Base-by-base conservation (phyloP, 169 alveolate species). In the Plasmodium billcollinsi region DNA sequence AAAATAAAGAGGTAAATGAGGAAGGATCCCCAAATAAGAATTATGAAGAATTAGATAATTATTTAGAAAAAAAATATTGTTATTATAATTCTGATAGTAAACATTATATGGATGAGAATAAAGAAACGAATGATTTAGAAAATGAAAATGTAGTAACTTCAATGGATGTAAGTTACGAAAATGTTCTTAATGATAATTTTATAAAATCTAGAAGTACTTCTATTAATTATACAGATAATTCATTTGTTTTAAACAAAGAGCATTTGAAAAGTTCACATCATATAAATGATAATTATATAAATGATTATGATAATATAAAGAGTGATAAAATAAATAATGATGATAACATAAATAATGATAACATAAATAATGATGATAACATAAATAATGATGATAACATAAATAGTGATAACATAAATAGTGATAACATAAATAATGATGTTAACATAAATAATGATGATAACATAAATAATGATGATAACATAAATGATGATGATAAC, bases 181-280 rank as follows among this genome's bases (percentile, higher is more conserved):
- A 24, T 6, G 61, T 62, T 45, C 21, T 45, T 61, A 74, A 74
- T 74, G 74, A 29, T 50, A 74, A 20, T 50, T 29, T 61, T 54
- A 14, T 21, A 43, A 74, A 74, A 33, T 74, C 73, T 18, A 58
- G 73, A 33, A 74, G 74, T 21, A 74, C 71, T 7, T 74, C 74
- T n/a, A 21, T 45, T 65, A 61, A 61, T 74, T 59, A 59, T 74
- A 63, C 74, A 3, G 88, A 74, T 62, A 62, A 12, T 24, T 74
- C 73, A n/a, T 5, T 33, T 61, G 63, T 56, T 18, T 63, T 39
- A 4, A 58, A 26, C 39, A n/a, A 61, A 33, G 63, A 62, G 24
- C 2, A 15, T 52, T 15, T 33, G 45, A 33, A 33, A 33, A 33
- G 45, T 33, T 33, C 45, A 33, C 45, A 33, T 33, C 45, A 33